Evolutionary conservation across 305 asterid genomes (phyloP), one percentile per base, ranked within the genome.

Genomic region (Fraxinus sp.): DNA sequence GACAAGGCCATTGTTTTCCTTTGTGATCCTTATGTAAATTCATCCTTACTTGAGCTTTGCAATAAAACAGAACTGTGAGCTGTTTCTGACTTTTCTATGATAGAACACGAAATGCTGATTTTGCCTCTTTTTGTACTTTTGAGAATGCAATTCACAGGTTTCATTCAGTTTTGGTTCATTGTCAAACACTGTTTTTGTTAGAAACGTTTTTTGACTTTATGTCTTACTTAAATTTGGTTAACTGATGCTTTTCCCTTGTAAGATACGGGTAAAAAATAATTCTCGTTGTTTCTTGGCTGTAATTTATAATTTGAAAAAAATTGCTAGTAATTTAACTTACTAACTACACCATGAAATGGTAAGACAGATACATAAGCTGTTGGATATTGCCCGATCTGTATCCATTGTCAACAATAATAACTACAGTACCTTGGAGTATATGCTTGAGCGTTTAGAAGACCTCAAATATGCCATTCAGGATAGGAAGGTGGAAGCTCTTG

Each of bases 401-500:
- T 92, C 90, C 82, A 90, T 81, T 80, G 86, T 90, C 57, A 97
- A 93, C 89, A 81, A 83, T 87, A 89, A 84, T 84, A 96, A 92
- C 82, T 97, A 95, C 88, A 92, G 89, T 83, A 87, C 99, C 14
- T 85, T 97, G 91, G 97, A 93, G 81, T 90, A 85, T 84, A 91
- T 97, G 98, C 91, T 95, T 24, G 97, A 95, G 81, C 92, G 85
- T 74, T 81, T 93, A 87, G 98, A 93, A 30, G 98, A 97, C 85
- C 93, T 97, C 83, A 95, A 95, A 87, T 93, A 91, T 87, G 94
- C 92, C 87, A 97, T 97, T 85, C 91, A 92, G 79, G 98, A 95
- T 83, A 92, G 98, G 89, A 97, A 95, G 90, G 99, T 93, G 89
- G 98, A 97, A 90, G 99, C 98, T 83, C 98, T 97, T 87, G 93